Conservation (phyloP, 306 rosid genomes). For the Comarum palustre region DNA sequence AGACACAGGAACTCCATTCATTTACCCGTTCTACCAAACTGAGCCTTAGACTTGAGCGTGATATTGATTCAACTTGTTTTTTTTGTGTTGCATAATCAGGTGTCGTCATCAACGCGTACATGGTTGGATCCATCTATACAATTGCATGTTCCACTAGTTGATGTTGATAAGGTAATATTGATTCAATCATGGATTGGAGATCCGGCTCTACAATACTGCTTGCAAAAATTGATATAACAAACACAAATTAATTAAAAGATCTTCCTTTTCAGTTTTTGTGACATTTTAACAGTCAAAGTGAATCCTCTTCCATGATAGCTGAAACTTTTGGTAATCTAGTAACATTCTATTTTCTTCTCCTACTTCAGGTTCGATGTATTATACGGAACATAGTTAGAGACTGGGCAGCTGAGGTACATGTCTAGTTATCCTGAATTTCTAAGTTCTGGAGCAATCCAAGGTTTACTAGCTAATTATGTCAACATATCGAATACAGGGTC, state of each 20-base stretch:
- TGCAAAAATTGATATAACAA: neutral
- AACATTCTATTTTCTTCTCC: neutral
- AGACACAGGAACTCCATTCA: neutral
- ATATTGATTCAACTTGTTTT: neutral
- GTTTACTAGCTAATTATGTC: constrained; percentile 8
- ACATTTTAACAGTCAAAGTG: neutral
- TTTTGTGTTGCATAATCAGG: constrained; percentile 44
- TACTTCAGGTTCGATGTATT: constrained; percentile 75
- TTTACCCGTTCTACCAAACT: neutral
- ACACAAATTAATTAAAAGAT: neutral
- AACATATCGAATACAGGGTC: constrained; percentile 55
- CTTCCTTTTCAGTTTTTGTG: neutral
- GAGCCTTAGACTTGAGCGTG: neutral
- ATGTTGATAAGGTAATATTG: constrained; percentile 77
- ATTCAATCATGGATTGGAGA: neutral
- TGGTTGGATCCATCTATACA: constrained; percentile 75
- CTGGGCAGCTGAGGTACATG: constrained; percentile 85
- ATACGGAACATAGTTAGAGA: constrained; percentile 91
- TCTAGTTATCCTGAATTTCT: constrained; percentile 12
- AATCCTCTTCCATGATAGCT: neutral
- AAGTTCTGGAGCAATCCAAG: neutral
- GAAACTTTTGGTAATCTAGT: neutral
- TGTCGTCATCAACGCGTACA: constrained; percentile 43
- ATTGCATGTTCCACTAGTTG: constrained; percentile 78
- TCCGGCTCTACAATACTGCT: constrained; percentile 1